Evolutionary conservation across 2,329 filamentous ascomycete genomes (phyloP).

Genomic region (Colletotrichum salicis): DNA sequence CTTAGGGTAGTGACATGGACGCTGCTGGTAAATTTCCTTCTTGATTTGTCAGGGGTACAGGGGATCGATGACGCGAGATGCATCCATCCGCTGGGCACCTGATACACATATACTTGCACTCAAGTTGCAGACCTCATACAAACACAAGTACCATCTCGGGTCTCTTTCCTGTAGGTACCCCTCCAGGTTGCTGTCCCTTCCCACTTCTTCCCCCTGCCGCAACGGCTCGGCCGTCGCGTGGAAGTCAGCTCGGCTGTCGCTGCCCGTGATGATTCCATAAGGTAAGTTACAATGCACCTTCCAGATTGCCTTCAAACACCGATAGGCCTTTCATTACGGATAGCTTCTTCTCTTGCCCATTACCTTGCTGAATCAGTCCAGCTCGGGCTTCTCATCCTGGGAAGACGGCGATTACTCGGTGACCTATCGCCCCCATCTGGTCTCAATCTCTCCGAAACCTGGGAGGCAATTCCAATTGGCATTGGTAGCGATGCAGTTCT

Average conservation of each 20-base stretch:
- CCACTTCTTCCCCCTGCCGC: not conserved
- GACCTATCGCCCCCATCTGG: not conserved
- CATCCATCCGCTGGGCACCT: not conserved
- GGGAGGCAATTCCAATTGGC: not conserved
- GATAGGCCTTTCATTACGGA: not conserved
- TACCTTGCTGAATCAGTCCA: not conserved
- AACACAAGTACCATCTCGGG: not conserved
- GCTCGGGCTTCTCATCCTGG: not conserved
- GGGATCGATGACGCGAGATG: constrained; percentile 30
- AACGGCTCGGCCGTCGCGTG: constrained; percentile 19
- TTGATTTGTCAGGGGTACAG: constrained; percentile 31
- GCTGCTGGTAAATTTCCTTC: constrained; percentile 2
- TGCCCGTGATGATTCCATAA: not conserved
- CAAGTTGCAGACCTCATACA: accelerated
- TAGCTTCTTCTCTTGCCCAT: not conserved
- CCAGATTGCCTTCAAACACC: not conserved
- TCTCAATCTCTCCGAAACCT: not conserved
- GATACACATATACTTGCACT: not conserved
- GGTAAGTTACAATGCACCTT: not conserved
- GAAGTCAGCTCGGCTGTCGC: constrained; percentile 10
- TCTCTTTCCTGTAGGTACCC: not conserved
- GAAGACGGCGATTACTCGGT: not conserved
- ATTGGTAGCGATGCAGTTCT: not conserved
- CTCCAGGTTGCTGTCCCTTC: not conserved
- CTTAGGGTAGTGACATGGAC: constrained; percentile 13